Evolutionary conservation across 176 grass and related monocot species (phyloP).

Genomic region (Elymus sibiricus): DNA sequence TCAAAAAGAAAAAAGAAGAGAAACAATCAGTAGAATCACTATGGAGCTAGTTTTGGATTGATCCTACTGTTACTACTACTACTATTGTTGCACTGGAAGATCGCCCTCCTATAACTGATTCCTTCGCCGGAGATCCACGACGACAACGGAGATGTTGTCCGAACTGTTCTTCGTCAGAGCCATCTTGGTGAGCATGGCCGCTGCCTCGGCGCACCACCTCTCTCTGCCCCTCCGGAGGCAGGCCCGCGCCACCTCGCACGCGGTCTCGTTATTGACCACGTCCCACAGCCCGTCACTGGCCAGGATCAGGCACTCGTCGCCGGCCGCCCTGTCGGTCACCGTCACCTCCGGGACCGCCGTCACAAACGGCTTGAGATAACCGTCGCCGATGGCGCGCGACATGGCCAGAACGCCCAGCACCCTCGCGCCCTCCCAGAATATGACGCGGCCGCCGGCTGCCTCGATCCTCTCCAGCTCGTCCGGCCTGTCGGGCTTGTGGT

Average conservation of each 20-base stretch:
- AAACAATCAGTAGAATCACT: not conserved
- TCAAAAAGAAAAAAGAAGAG: not conserved
- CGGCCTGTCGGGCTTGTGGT: constrained; percentile 92
- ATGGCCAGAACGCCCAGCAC: constrained; percentile 84
- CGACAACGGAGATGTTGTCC: constrained; percentile 79
- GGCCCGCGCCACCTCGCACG: constrained; percentile 60
- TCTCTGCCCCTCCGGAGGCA: constrained; percentile 52
- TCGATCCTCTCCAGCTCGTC: constrained; percentile 85
- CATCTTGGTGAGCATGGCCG: constrained; percentile 83
- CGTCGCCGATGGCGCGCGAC: constrained; percentile 88
- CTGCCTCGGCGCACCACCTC: constrained; percentile 67
- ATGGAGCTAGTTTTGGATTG: not conserved
- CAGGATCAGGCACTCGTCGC: constrained; percentile 83
- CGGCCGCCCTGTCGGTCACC: constrained; percentile 42
- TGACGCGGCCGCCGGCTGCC: constrained; percentile 60
- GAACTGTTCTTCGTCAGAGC: constrained; percentile 66
- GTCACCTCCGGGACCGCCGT: constrained; percentile 73
- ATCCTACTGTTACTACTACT: not conserved
- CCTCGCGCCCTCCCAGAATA: constrained; percentile 85
- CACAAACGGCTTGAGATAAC: constrained; percentile 72
- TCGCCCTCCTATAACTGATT: not conserved
- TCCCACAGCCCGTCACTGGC: constrained; percentile 95
- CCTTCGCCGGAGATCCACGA: constrained; percentile 55
- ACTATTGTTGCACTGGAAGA: not conserved
- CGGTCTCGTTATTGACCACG: constrained; percentile 77